Conservation (phyloP, 2,329 filamentous ascomycete genomes). For the Neoarthrinium moseri region DNA sequence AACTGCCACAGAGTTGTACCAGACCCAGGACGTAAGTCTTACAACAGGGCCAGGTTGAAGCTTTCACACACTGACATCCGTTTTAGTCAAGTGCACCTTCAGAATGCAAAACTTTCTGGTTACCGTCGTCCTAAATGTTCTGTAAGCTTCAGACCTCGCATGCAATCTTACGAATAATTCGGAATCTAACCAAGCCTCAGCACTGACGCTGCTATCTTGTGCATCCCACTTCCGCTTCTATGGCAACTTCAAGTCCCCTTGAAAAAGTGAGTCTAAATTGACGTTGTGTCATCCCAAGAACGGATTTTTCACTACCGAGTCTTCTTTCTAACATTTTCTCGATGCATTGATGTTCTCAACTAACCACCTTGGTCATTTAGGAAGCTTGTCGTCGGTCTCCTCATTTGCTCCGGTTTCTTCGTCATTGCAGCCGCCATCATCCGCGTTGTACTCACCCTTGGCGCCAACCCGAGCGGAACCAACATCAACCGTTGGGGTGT, state of each 20-base stretch:
- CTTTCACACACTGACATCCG: background rate
- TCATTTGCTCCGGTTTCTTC: conserved; percentile 12
- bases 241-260: conserved; percentile 11
- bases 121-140: conserved; percentile 16
- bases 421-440: conserved; percentile 11
- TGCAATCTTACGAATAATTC: background rate
- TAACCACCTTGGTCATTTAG: conserved; percentile 2
- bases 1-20: conserved; percentile 5
- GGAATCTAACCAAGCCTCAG: background rate
- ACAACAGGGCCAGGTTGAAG: background rate
- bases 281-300: too few species aligned
- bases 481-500: conserved; percentile 23
- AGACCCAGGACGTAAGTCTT: conserved; percentile 8
- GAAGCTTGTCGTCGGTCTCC: conserved; percentile 10
- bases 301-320: too few species aligned
- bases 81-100: conserved; percentile 16
- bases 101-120: conserved; percentile 20
- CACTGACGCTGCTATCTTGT: conserved; percentile 10
- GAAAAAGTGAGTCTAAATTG: conserved; percentile 7
- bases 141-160: conserved; percentile 1
- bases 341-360: background rate
- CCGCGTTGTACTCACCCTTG: conserved; percentile 9
- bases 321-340: too few species aligned
- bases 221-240: conserved; percentile 11
- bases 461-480: conserved; percentile 13